A percentile compares a stretch with the other conserved stretches of the same genome.
These are phyloP conservation scores for Fusarium papillatum DNA, from an alignment of 2,329 filamentous ascomycete genomes.

Conservation along the genomic window DNA sequence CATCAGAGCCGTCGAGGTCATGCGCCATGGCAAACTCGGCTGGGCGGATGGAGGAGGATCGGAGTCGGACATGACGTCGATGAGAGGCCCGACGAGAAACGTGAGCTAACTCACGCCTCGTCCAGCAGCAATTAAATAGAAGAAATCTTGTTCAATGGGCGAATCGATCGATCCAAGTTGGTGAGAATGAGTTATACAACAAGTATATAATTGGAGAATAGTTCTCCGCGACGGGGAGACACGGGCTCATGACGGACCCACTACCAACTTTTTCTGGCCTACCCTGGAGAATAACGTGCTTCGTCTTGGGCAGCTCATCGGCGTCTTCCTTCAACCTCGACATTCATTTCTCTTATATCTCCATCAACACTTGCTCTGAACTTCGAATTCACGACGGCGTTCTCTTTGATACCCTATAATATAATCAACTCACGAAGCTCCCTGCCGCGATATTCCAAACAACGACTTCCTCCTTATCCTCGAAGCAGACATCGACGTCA, in stretches of 20 bases:
- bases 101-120: neutral
- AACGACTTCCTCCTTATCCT: neutral
- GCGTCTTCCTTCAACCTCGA: neutral
- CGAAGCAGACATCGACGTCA: constrained; percentile 17
- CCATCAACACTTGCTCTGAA: neutral
- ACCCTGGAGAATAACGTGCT: constrained; percentile 21
- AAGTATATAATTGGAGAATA: constrained; percentile 19
- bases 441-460: neutral
- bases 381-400: neutral
- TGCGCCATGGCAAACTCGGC: constrained; percentile 78
- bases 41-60: constrained; percentile 50
- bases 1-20: constrained; percentile 81
- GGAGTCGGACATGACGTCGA: constrained; percentile 35
- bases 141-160: neutral
- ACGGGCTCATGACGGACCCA: constrained; percentile 32
- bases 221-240: constrained; percentile 23
- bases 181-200: neutral
- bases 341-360: neutral
- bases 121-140: neutral
- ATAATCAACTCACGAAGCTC: neutral
- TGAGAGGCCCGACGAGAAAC: neutral
- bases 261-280: constrained; percentile 23
- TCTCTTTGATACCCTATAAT: neutral
- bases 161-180: neutral
- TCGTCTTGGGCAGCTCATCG: neutral